Evolutionary conservation across 306 rosid genomes (phyloP), one percentile per base, ranked within the genome.

Genomic region (Vicia villosa): DNA sequence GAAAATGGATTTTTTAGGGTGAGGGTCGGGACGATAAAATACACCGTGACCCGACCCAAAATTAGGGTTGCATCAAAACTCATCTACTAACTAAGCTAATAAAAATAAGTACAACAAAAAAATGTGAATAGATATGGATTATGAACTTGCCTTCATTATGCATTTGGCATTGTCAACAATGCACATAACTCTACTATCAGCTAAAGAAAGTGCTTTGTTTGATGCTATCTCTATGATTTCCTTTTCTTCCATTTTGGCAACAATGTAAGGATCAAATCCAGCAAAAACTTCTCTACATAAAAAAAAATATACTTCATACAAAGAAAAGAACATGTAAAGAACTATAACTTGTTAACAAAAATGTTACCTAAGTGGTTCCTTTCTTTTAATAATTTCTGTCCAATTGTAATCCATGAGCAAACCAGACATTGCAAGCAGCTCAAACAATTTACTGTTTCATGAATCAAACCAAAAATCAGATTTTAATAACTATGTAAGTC

Each of bases 391-490:
- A 66, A 94, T 91, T 77, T 91, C 99, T 32, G 99, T 94, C 99
- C 99, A 94, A 62, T 94, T 94, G 84, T 88, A 88, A 73, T 91
- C 99, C 92, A 94, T 94, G 81, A 94, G 79, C 91, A 94, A 86
- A 17, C 99, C 97, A 49, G 92, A 87, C 84, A 94, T 41, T 32
- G 99, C 99, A 55, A 94, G 97, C 62, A 94, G 89, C 92, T 94
- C 99, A 63, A 94, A 94, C 80, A 94, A 83, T 80, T 83, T 93
- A 78, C 99, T 94, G 89, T 55, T 42, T 15, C 41, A 64, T 71
- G 14, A 52, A 57, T 12, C 43, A n/a, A n/a, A n/a, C n/a, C n/a
- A n/a, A n/a, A n/a, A n/a, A n/a, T n/a, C n/a, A n/a, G n/a, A n/a
- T n/a, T n/a, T n/a, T n/a, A n/a, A n/a, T n/a, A n/a, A n/a, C n/a